Evolutionary conservation across 495 filamentous ascomycete species (phyloP).

Genomic region (Podospora appendiculata): DNA sequence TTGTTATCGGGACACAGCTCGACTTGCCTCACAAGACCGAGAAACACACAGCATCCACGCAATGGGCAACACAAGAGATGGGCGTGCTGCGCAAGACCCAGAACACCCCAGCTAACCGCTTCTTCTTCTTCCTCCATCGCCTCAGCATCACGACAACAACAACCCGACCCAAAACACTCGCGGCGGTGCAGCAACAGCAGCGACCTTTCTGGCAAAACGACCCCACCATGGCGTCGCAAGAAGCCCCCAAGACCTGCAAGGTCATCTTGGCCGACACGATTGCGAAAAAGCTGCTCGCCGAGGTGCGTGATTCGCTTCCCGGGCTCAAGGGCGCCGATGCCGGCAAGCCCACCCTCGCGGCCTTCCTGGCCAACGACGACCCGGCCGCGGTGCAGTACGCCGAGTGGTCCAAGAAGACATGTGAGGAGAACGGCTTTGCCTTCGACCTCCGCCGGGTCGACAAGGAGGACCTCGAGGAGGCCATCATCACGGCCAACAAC

Average conservation of each 20-base stretch:
- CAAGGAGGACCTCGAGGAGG: slow-evolving; percentile 82
- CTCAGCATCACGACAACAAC: background rate
- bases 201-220: no score
- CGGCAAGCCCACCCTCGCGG: slow-evolving; percentile 68
- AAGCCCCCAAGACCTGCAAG: slow-evolving; percentile 67
- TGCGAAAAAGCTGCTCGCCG: slow-evolving; percentile 67
- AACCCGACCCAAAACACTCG: background rate
- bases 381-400: slow-evolving; percentile 89
- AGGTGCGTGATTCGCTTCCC: slow-evolving; percentile 65
- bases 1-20: no score
- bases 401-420: slow-evolving; percentile 95
- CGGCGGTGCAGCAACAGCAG: background rate
- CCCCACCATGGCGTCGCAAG: slow-evolving; percentile 29
- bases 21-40: no score
- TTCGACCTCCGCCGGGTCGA: slow-evolving; percentile 77
- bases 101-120: no score
- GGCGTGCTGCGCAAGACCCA: no score
- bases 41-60: no score
- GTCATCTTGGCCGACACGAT: slow-evolving; percentile 80
- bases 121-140: no score
- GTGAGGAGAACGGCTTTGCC: slow-evolving; percentile 82
- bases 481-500: slow-evolving; percentile 72
- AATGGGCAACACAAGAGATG: no score
- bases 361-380: slow-evolving; percentile 87
- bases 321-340: slow-evolving; percentile 45